Conservation (phyloP, 2,329 filamentous ascomycete genomes). For the Chrysosporium queenslandicum region DNA sequence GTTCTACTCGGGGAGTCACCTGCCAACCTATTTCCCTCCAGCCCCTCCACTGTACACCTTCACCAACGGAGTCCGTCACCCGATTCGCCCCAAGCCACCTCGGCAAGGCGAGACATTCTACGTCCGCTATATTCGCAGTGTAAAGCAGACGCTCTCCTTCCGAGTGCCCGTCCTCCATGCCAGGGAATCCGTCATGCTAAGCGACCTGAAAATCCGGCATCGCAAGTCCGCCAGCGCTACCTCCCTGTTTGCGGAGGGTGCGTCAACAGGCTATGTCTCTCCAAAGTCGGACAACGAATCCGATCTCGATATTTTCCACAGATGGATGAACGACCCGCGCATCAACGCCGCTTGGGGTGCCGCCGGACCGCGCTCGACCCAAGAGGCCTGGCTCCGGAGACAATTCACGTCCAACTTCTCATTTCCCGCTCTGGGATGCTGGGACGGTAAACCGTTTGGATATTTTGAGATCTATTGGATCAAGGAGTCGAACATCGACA, state of each 20-base stretch:
- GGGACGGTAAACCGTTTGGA: conserved; percentile 90
- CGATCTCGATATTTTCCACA: conserved; percentile 62
- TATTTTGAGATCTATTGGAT: conserved; percentile 99
- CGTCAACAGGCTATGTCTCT: conserved; percentile 32
- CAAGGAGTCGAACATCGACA: conserved; percentile 74
- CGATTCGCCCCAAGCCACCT: conserved; percentile 75
- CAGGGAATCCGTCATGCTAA: conserved; percentile 43
- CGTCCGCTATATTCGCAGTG: conserved; percentile 69
- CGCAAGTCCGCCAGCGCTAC: conserved; percentile 17
- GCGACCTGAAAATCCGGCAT: conserved; percentile 21
- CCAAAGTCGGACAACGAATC: conserved; percentile 24
- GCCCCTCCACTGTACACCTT: conserved; percentile 70
- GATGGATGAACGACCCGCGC: conserved; percentile 80
- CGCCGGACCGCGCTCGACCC: conserved; percentile 46
- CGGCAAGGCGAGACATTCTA: conserved; percentile 89
- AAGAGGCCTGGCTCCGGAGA: conserved; percentile 57
- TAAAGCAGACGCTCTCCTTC: conserved; percentile 79
- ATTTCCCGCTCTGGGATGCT: conserved; percentile 85
- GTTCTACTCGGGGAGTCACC: conserved; percentile 70
- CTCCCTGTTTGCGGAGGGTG: conserved; percentile 24
- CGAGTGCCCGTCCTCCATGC: conserved; percentile 65
- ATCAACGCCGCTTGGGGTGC: conserved; percentile 78
- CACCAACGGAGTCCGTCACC: conserved; percentile 71
- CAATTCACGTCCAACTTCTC: conserved; percentile 61
- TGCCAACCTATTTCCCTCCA: conserved; percentile 86